Evolutionary conservation across 805 yeast genomes (phyloP).

Genomic region (Zygotorulaspora chibaensis): DNA sequence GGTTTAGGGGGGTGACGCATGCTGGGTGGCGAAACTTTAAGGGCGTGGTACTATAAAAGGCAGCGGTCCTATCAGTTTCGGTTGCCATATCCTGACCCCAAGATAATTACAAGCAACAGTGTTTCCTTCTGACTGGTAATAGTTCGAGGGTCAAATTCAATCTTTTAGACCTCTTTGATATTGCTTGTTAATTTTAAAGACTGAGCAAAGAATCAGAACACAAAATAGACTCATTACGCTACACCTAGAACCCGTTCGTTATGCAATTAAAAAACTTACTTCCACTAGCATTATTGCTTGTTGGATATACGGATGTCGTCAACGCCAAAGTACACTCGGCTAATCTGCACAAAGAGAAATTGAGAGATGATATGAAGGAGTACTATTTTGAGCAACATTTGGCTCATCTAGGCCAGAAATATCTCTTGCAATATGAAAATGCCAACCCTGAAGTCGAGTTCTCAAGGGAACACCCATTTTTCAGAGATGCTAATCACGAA

Average conservation of each 20-base stretch:
- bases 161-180: neutral
- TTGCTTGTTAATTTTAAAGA: neutral
- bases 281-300: slow-evolving; percentile 29
- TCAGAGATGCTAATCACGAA: slow-evolving; percentile 48
- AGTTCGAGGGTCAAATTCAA: neutral
- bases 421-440: slow-evolving; percentile 46
- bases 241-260: slow-evolving; percentile 2
- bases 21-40: slow-evolving; percentile 1
- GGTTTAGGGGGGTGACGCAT: neutral
- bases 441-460: slow-evolving; percentile 40
- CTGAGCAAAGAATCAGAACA: neutral
- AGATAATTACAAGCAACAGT: neutral
- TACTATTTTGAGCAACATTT: slow-evolving; percentile 49
- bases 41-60: neutral
- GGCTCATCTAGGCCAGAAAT: slow-evolving; percentile 56
- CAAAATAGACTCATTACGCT: neutral
- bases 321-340: slow-evolving; percentile 53
- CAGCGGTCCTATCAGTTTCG: neutral
- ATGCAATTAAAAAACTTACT: slow-evolving; percentile 28
- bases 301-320: slow-evolving; percentile 27
- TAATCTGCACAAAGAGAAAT: slow-evolving; percentile 54
- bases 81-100: neutral
- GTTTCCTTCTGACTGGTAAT: neutral
- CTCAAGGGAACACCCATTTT: slow-evolving; percentile 23
- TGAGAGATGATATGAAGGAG: slow-evolving; percentile 48